These are phyloP conservation scores for Exophiala dermatitidis DNA, from an alignment of 2,329 filamentous ascomycete genomes.

Conservation along the genomic window DNA sequence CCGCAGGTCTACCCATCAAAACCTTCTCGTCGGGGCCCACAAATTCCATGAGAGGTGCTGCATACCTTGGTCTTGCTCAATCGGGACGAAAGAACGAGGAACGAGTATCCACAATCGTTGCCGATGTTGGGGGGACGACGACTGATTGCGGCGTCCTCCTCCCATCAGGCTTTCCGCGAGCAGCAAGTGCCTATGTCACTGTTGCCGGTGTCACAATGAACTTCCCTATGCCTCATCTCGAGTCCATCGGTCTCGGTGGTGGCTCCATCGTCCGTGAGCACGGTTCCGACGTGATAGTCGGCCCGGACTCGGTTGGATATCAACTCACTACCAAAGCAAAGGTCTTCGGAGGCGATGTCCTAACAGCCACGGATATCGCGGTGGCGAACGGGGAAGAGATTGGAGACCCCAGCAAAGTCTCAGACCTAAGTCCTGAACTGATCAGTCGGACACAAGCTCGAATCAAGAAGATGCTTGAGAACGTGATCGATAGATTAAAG, in stretches of 20 bases:
- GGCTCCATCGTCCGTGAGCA: constrained; percentile 40
- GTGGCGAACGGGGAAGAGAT: constrained; percentile 34
- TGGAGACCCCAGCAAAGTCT: constrained; percentile 27
- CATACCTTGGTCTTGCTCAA: constrained; percentile 43
- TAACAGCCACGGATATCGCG: constrained; percentile 48
- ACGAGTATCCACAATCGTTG: constrained; percentile 23
- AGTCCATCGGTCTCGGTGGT: constrained; percentile 52
- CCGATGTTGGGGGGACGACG: constrained; percentile 53
- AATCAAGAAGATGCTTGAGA: constrained; percentile 45
- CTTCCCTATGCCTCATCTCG: constrained; percentile 51
- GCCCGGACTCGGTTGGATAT: constrained; percentile 52
- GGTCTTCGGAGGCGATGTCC: constrained; percentile 47
- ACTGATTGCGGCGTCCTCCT: constrained; percentile 55
- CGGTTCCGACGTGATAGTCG: constrained; percentile 34
- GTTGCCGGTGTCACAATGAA: constrained; percentile 54
- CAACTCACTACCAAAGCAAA: constrained; percentile 42
- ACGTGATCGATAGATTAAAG: constrained; percentile 51
- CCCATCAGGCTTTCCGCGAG: constrained; percentile 53
- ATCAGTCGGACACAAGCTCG: constrained; percentile 32
- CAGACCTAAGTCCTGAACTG: constrained; percentile 29
- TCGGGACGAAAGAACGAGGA: constrained; percentile 9
- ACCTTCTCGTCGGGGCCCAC: constrained; percentile 59
- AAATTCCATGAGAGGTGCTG: constrained; percentile 57
- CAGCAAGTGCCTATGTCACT: constrained; percentile 52
- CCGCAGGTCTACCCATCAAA: constrained; percentile 51